Percentiles rank a stretch among this genome's conserved stretches.
phyloP scores from a whole-genome alignment of 2,329 filamentous ascomycete species.

The Chalaropsis ovoidea region DNA sequence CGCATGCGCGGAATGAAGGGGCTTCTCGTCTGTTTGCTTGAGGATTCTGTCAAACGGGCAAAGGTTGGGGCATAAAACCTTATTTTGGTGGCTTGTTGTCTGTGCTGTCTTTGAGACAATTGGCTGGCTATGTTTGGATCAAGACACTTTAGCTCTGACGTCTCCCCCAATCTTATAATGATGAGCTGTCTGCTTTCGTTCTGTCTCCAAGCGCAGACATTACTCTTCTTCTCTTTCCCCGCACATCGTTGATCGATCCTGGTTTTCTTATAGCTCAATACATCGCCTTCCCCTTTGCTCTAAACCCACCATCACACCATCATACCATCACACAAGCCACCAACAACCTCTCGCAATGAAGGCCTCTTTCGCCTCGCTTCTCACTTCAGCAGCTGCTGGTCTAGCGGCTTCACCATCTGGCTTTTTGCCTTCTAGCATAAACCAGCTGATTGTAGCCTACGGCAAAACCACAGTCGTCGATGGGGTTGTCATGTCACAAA shows the following conservation, averaged over 20 bases:
- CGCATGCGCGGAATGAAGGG: background rate
- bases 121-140: background rate
- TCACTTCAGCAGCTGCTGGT: conserved; percentile 31
- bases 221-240: background rate
- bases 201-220: background rate
- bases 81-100: background rate
- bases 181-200: background rate
- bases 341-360: conserved; percentile 30
- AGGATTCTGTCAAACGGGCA: background rate
- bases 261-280: background rate
- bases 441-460: conserved; percentile 36
- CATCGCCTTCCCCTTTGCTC: background rate
- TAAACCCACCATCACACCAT: background rate
- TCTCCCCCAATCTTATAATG: background rate
- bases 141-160: background rate
- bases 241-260: conserved; percentile 21
- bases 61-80: background rate
- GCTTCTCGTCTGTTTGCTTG: background rate
- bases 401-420: conserved; percentile 36
- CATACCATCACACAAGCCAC: background rate
- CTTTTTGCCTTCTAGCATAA: conserved; percentile 35
- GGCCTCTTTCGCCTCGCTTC: conserved; percentile 27
- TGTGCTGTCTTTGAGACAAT: background rate
- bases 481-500: conserved; percentile 34
- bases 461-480: conserved; percentile 33